Base-by-base conservation (phyloP, 2,329 filamentous ascomycete genomes). In the Fusarium buxicola region DNA sequence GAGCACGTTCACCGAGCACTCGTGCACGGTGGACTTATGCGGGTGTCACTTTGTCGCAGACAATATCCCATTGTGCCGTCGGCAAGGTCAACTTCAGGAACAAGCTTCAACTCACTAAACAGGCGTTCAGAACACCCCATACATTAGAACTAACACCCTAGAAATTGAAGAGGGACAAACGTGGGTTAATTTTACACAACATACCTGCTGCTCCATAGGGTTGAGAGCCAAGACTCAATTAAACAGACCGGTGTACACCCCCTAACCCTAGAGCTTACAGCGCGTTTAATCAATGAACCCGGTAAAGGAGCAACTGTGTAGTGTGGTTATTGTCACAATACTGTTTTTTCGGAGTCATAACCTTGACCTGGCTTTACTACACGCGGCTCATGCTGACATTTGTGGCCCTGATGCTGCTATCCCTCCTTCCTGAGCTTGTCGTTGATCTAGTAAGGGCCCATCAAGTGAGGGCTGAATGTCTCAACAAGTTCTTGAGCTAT, bases 1-100 rank as follows among this genome's bases (percentile, higher is more conserved):
- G n/a, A 27, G 36, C 56, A 21, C 50, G 65, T 25, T 50, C 36
- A 36, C 15, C 49, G 61, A 34, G 60, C 60, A 8, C 27, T 41
- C 8, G 15, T 61, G 10, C 50, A 50, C 7, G 32, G 55, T 24
- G 41, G 41, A 8, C 21, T 64, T 10, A 64, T 65, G 60, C 24
- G 24, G 30, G 18, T 63, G 5, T 59, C 60, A 24, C 31, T 59
- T 15, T 63, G 60, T 7, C 48, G 34, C 12, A 39, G 63, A 34
- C 48, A 59, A 12, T 16, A 47, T 32, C 46, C 47, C 11, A 15
- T 7, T 21, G 11, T 18, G 4, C 32, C 21, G n/a, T 55, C 56
- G 48, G 4, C n/a, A 16, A 11, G n/a, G 9, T 8, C n/a, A n/a
- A n/a, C n/a, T n/a, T n/a, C n/a, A n/a, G n/a, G n/a, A 18, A 44